phyloP scores from a whole-genome alignment of 176 grass and related monocot species.

The Elymus sibiricus region DNA sequence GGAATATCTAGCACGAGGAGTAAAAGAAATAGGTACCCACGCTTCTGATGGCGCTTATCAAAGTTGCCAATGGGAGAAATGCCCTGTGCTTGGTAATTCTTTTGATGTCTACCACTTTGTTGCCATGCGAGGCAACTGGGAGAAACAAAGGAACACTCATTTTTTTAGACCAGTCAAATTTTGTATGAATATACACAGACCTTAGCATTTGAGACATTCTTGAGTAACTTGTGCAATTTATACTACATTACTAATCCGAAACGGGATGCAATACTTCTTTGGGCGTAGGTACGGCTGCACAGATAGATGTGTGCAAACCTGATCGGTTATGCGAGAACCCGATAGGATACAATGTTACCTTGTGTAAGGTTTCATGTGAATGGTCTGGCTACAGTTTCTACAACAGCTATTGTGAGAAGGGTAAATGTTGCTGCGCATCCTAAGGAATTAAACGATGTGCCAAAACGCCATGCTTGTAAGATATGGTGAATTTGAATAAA shows the following conservation, averaged over 20 bases:
- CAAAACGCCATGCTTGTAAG: neutral
- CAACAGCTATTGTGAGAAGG: neutral
- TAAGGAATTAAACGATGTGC: neutral
- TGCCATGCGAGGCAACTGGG: neutral
- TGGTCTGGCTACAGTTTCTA: neutral
- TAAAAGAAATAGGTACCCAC: neutral
- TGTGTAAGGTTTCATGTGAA: neutral
- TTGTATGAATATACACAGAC: neutral
- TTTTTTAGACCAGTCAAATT: neutral
- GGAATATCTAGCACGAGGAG: neutral
- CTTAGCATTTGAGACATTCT: neutral
- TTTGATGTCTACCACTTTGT: neutral
- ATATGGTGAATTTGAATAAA: neutral
- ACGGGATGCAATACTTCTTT: neutral
- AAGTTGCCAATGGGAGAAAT: too few relatives aligned
- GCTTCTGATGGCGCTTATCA: neutral
- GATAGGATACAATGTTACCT: neutral
- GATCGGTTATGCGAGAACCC: neutral
- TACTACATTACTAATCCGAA: neutral
- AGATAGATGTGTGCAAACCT: neutral
- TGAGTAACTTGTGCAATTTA: neutral
- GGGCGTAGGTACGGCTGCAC: neutral
- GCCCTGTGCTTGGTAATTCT: neutral
- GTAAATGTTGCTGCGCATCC: neutral
- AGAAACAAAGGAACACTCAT: neutral